Conservation (phyloP, 495 filamentous ascomycete species). For the Penicillium crystallinum region DNA sequence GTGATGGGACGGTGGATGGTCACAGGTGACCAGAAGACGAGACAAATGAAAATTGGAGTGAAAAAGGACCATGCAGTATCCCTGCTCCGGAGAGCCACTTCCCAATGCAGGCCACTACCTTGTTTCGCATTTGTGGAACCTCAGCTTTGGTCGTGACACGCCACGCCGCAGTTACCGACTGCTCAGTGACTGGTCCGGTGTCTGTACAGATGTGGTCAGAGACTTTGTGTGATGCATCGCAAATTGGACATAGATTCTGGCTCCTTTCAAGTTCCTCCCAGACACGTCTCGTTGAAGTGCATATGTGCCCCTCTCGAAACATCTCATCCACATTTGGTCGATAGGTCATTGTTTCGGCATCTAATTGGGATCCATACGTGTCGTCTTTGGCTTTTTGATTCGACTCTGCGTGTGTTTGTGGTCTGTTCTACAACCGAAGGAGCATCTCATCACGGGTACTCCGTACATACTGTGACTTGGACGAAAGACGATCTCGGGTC, state of each 20-base stretch:
- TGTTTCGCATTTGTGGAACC: constrained; percentile 5
- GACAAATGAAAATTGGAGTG: not conserved
- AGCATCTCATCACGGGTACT: not conserved
- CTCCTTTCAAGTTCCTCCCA: not conserved
- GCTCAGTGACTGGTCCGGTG: not conserved
- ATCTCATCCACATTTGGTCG: not conserved
- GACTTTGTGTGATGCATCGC: not conserved
- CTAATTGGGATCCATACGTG: not conserved
- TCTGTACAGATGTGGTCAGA: not conserved
- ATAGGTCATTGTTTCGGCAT: not conserved
- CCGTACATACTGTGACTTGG: not conserved
- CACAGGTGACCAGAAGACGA: not conserved
- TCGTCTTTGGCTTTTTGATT: not conserved
- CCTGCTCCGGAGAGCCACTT: not conserved
- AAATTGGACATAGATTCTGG: not conserved
- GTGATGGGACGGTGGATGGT: not conserved
- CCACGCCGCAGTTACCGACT: not conserved
- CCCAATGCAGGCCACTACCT: constrained; percentile 7
- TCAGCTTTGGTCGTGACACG: not conserved
- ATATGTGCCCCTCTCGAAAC: not conserved
- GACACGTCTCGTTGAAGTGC: not conserved
- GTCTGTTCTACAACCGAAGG: not conserved
- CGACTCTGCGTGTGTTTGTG: not conserved
- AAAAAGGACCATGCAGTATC: not conserved
- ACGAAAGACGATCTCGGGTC: not conserved